phyloP scores from a whole-genome alignment of 2,329 filamentous ascomycete species.

The Sporothrix protearum region DNA sequence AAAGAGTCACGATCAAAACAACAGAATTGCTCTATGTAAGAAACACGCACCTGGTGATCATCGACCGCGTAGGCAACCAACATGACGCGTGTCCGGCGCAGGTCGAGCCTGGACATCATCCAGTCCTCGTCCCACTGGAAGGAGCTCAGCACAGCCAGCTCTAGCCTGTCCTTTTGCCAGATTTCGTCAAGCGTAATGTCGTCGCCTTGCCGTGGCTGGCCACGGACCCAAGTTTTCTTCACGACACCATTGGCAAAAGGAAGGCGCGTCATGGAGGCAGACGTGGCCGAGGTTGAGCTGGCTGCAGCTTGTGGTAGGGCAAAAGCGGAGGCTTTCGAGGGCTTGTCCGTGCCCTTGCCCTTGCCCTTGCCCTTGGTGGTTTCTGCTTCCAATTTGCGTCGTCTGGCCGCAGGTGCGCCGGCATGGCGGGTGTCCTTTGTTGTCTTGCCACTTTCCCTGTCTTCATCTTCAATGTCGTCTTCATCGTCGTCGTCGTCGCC shows the following conservation, averaged over 20 bases:
- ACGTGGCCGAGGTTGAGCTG: background rate
- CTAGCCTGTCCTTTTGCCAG: slow-evolving; percentile 66
- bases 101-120: slow-evolving; percentile 68
- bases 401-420: background rate
- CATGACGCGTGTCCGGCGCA: slow-evolving; percentile 57
- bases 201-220: slow-evolving; percentile 57
- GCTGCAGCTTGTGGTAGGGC: background rate
- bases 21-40: background rate
- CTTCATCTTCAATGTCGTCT: background rate
- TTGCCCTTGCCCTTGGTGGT: background rate
- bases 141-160: slow-evolving; percentile 78
- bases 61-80: slow-evolving; percentile 55
- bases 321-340: background rate
- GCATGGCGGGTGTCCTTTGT: background rate
- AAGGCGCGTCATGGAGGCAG: slow-evolving; percentile 28
- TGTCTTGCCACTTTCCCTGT: background rate
- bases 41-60: slow-evolving; percentile 48
- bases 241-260: slow-evolving; percentile 60
- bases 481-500: background rate
- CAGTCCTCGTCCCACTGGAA: slow-evolving; percentile 83
- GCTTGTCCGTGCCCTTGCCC: background rate
- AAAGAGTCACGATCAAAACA: background rate
- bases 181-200: slow-evolving; percentile 89
- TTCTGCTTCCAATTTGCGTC: background rate
- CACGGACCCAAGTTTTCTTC: slow-evolving; percentile 75